A percentile compares a stretch with the other conserved stretches of the same genome.
These are phyloP conservation scores for Clavispora carvajalis DNA, from an alignment of 805 yeast genomes.

Conservation along the genomic window DNA sequence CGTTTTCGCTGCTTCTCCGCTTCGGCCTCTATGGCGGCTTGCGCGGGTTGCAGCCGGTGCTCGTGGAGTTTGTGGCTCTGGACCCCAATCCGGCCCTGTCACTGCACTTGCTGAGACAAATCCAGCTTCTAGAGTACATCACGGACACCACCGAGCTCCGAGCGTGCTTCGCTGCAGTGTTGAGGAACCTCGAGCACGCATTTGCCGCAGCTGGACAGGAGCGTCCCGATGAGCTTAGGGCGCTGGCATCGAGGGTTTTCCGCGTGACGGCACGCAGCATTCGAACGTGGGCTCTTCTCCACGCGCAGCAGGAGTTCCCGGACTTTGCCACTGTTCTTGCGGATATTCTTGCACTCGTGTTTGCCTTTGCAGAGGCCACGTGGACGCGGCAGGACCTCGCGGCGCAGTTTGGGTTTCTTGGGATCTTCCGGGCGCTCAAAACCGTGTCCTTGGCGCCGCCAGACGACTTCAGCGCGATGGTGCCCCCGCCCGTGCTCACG, in stretches of 20 bases:
- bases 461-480: constrained; percentile 6
- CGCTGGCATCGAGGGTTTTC: neutral
- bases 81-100: no score
- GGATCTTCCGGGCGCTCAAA: constrained; percentile 13
- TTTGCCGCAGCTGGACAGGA: no score
- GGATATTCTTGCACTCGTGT: neutral
- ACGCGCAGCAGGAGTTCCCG: neutral
- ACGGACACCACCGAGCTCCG: neutral
- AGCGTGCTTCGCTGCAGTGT: neutral
- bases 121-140: neutral
- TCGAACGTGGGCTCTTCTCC: neutral
- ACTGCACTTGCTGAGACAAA: neutral
- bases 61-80: neutral
- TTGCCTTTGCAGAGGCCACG: neutral
- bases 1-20: constrained; percentile 2
- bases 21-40: constrained; percentile 5
- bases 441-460: constrained; percentile 5
- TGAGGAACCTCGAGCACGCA: neutral
- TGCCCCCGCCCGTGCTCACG: constrained; percentile 32
- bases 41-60: neutral
- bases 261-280: neutral
- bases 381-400: constrained; percentile 3
- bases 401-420: constrained; percentile 9
- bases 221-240: neutral
- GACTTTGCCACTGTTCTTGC: neutral